These are phyloP conservation scores for Quercus engelmannii DNA, from an alignment of 306 rosid species.

Conservation along the genomic window DNA sequence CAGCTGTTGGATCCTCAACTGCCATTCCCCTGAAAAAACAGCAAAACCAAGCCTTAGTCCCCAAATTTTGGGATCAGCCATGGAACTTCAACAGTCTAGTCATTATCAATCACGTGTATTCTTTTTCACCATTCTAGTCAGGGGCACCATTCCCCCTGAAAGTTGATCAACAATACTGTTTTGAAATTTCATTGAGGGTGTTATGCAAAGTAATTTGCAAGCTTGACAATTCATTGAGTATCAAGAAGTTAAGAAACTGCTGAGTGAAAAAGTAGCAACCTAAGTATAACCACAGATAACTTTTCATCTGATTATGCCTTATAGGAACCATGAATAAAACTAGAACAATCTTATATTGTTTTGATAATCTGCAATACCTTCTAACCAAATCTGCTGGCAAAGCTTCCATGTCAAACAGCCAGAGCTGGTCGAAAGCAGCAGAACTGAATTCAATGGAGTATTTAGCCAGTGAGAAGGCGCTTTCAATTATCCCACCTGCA, in stretches of 20 bases:
- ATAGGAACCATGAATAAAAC: not conserved
- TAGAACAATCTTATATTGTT: not conserved
- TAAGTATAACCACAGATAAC: too few relatives aligned
- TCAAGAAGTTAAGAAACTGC: too few relatives aligned
- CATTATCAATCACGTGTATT: too few relatives aligned
- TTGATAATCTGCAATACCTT: constrained; percentile 19
- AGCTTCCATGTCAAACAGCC: constrained; percentile 42
- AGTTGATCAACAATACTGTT: too few relatives aligned
- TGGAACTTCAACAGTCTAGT: too few relatives aligned
- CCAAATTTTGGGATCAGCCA: too few relatives aligned
- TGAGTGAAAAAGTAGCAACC: too few relatives aligned
- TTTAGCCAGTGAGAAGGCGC: constrained; percentile 21
- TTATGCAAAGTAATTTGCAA: too few relatives aligned
- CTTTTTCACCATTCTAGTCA: too few relatives aligned
- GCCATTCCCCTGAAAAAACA: constrained; percentile 39
- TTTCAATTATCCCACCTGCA: constrained; percentile 42
- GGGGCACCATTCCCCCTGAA: too few relatives aligned
- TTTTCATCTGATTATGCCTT: not conserved
- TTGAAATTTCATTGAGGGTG: too few relatives aligned
- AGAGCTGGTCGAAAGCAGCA: constrained; percentile 32
- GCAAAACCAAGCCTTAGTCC: not conserved
- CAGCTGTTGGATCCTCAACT: constrained; percentile 27
- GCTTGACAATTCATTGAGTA: too few relatives aligned
- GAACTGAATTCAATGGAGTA: constrained; percentile 45
- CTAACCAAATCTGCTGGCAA: constrained; percentile 40